phyloP scores from a whole-genome alignment of 2,329 filamentous ascomycete genomes.

The Microsporum ferrugineum region DNA sequence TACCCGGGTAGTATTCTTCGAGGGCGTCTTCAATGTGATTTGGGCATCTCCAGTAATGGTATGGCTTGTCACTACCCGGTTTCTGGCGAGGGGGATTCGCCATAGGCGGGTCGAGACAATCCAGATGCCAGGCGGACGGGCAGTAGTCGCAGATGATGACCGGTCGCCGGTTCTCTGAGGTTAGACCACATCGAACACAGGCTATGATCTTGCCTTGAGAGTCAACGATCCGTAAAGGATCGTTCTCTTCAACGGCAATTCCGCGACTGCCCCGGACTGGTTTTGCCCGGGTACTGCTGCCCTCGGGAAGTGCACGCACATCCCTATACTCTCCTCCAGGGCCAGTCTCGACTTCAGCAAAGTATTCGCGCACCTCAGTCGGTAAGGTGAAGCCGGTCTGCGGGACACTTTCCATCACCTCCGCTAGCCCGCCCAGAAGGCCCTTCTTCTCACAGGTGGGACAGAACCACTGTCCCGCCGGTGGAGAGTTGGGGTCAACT shows the following conservation, averaged over 20 bases:
- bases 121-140: constrained; percentile 74
- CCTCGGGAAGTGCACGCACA: constrained; percentile 25
- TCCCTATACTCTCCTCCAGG: constrained; percentile 73
- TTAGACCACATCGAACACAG: constrained; percentile 63
- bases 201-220: constrained; percentile 62
- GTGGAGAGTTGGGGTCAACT: constrained; percentile 50
- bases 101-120: constrained; percentile 78
- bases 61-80: constrained; percentile 41
- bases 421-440: constrained; percentile 54
- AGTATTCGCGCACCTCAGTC: constrained; percentile 57
- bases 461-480: constrained; percentile 73
- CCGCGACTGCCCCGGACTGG: background rate
- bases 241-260: background rate
- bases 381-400: constrained; percentile 65
- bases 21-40: constrained; percentile 72
- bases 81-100: constrained; percentile 58
- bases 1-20: constrained; percentile 20
- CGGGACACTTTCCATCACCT: constrained; percentile 55
- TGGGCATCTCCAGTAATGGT: constrained; percentile 74
- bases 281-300: constrained; percentile 8
- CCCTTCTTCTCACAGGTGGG: constrained; percentile 47
- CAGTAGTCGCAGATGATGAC: constrained; percentile 84
- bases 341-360: constrained; percentile 67
- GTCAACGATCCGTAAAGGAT: constrained; percentile 39
- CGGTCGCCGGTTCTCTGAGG: constrained; percentile 51